Conservation (phyloP, 345 rosid genomes). For the Lepidium africanum region DNA sequence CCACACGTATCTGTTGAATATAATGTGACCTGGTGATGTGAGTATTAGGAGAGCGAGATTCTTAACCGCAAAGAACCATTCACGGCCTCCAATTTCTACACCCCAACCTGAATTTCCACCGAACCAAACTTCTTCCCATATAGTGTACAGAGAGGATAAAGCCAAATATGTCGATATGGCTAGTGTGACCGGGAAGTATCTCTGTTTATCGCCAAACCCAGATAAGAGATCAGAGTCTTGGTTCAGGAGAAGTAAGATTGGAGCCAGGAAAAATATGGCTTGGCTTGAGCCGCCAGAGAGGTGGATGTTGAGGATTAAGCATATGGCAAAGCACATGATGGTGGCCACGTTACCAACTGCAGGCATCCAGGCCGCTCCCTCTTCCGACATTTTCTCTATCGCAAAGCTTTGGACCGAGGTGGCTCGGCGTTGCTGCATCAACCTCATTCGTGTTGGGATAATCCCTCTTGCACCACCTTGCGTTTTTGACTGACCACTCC, state of each 20-base stretch:
- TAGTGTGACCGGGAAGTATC: constrained; percentile 86
- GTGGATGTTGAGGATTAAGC: constrained; percentile 78
- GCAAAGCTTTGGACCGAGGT: constrained; percentile 65
- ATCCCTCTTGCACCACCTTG: constrained; percentile 38
- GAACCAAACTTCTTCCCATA: constrained; percentile 84
- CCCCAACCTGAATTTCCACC: constrained; percentile 91
- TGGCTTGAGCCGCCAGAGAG: constrained; percentile 87
- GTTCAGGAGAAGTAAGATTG: constrained; percentile 87
- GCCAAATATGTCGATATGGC: constrained; percentile 74
- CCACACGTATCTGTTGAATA: constrained; percentile 90
- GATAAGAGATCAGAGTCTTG: constrained; percentile 97
- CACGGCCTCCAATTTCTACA: constrained; percentile 81
- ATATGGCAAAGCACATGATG: constrained; percentile 88
- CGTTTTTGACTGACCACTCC: constrained; percentile 49
- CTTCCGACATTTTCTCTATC: constrained; percentile 86
- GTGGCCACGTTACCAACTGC: constrained; percentile 94
- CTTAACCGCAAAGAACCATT: constrained; percentile 90
- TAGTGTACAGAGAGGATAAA: constrained; percentile 52
- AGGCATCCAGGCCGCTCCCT: constrained; percentile 98
- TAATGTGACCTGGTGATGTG: constrained; percentile 86
- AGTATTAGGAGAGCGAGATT: constrained; percentile 80
- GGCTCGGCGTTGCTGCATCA: constrained; percentile 88
- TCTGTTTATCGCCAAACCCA: constrained; percentile 95
- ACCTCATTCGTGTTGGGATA: constrained; percentile 72
- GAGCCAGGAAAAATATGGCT: constrained; percentile 95